A percentile compares a stretch with the other conserved stretches of the same genome.
phyloP scores from a whole-genome alignment of 352 stramenopile species.

The Phytophthora sansomeana region DNA sequence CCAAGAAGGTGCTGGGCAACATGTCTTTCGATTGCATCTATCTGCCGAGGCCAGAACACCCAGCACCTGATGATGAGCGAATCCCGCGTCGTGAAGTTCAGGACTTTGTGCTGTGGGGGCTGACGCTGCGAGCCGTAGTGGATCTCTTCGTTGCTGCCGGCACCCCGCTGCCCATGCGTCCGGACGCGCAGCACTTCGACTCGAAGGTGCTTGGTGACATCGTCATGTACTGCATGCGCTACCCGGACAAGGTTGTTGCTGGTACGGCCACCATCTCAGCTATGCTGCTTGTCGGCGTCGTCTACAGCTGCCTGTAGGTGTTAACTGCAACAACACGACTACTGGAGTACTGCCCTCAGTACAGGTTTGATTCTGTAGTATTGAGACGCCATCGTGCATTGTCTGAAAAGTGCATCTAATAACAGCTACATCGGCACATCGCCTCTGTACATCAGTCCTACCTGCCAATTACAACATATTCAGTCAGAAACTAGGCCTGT shows the following conservation, averaged over 20 bases:
- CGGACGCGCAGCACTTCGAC: conserved; percentile 68
- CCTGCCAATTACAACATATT: too few species aligned
- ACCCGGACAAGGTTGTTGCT: conserved; percentile 57
- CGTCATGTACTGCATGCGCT: conserved; percentile 60
- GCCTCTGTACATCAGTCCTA: too few species aligned
- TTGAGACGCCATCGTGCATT: too few species aligned
- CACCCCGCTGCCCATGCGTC: conserved; percentile 56
- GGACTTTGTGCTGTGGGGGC: conserved; percentile 88
- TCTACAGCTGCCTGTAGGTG: conserved; percentile 51
- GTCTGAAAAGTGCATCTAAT: too few species aligned
- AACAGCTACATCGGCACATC: too few species aligned
- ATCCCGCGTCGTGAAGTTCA: conserved; percentile 48
- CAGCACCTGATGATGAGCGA: conserved; percentile 48
- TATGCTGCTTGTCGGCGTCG: conserved; percentile 47
- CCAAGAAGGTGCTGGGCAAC: conserved; percentile 55
- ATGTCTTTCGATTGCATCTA: conserved; percentile 81
- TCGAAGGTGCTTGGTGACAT: conserved; percentile 54
- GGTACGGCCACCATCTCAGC: conserved; percentile 54
- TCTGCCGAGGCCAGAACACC: conserved; percentile 62
- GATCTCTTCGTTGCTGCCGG: conserved; percentile 55
- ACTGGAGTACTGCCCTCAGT: neutral
- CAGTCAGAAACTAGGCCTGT: conserved; percentile 12
- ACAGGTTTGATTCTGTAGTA: too few species aligned
- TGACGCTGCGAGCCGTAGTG: conserved; percentile 78
- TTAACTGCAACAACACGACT: neutral